phyloP scores from a whole-genome alignment of 2,329 filamentous ascomycete species.

The Penicillium sp. region DNA sequence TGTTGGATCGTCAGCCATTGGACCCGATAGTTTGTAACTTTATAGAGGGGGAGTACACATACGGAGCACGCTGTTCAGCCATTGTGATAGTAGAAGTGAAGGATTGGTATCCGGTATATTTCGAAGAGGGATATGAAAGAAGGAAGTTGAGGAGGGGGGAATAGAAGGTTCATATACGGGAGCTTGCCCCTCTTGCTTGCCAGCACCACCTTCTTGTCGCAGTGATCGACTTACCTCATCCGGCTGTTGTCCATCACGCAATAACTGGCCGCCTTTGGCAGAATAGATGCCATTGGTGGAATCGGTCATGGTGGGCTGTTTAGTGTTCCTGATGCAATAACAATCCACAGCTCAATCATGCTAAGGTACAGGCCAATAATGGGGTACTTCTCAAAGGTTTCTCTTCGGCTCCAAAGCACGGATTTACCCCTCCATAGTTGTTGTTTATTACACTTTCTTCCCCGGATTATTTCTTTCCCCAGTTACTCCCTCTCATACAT shows the following conservation, averaged over 20 bases:
- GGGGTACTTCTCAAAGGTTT: background rate
- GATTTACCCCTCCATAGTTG: background rate
- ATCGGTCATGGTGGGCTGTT: conserved; percentile 23
- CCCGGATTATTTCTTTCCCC: background rate
- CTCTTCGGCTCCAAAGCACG: background rate
- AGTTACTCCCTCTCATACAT: background rate
- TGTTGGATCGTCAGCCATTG: conserved; percentile 18
- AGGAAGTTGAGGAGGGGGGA: conserved; percentile 5
- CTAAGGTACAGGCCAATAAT: background rate
- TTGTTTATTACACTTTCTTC: background rate
- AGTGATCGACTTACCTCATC: conserved; percentile 19
- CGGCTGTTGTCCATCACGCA: conserved; percentile 33
- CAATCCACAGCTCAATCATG: background rate
- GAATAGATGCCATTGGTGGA: conserved; percentile 30
- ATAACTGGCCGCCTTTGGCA: conserved; percentile 34
- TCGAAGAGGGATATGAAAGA: background rate
- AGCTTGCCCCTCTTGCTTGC: conserved; percentile 13
- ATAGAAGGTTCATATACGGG: conserved; percentile 16
- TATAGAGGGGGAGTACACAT: conserved; percentile 21
- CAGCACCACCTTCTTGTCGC: background rate
- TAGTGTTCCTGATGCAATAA: conserved; percentile 20
- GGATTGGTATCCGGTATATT: background rate
- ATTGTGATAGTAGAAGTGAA: conserved; percentile 31
- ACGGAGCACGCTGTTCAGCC: conserved; percentile 45
- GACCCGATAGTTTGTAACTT: background rate